These are phyloP conservation scores for Cercophora sp. DNA, from an alignment of 495 filamentous ascomycete species.

Conservation along the genomic window DNA sequence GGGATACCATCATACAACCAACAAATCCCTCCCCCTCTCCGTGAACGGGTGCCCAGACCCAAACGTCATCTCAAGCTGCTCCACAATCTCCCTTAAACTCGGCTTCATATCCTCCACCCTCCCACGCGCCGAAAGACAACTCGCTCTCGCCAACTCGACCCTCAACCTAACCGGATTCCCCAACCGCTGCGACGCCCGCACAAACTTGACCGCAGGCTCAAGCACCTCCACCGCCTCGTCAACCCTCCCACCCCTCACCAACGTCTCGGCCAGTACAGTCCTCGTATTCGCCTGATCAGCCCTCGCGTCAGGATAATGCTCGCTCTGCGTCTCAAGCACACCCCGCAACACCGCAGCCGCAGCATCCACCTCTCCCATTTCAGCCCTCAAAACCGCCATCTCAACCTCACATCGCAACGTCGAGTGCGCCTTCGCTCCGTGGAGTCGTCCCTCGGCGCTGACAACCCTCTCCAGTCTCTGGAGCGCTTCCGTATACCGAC, in stretches of 20 bases:
- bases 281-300: background rate
- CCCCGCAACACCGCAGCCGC: background rate
- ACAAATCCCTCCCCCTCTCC: background rate
- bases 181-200: background rate
- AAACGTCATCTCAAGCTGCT: background rate
- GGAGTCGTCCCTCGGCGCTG: background rate
- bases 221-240: background rate
- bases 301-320: background rate
- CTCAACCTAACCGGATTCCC: slow-evolving; percentile 4
- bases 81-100: background rate
- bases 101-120: background rate
- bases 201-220: background rate
- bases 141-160: background rate
- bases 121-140: background rate
- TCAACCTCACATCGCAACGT: slow-evolving; percentile 2
- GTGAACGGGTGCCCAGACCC: background rate
- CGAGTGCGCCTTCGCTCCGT: background rate
- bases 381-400: background rate
- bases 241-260: background rate
- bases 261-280: slow-evolving; percentile 1
- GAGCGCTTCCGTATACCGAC: background rate
- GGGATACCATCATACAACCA: too few species aligned
- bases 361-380: background rate
- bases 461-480: background rate
- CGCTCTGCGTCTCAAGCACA: background rate